Percentiles rank a stretch among this genome's conserved stretches.
phyloP scores from a whole-genome alignment of 106 monocot species.

The Apostasia shenzhenica region DNA sequence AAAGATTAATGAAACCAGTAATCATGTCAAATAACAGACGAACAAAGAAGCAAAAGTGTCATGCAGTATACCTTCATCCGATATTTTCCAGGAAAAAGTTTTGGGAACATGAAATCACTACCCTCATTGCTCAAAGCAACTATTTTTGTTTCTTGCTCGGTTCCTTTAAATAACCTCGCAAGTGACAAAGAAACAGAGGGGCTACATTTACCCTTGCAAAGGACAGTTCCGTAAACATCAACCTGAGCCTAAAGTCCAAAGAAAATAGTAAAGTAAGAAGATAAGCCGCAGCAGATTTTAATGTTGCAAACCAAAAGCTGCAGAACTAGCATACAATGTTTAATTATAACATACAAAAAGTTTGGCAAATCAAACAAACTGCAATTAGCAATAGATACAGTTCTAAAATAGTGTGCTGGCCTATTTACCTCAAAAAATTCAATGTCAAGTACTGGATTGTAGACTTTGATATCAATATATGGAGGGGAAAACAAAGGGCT shows the following conservation, averaged over 20 bases:
- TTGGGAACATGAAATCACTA: conserved; percentile 54
- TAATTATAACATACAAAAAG: neutral
- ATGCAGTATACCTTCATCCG: conserved; percentile 46
- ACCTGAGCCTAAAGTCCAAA: conserved; percentile 65
- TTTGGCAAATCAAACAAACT: neutral
- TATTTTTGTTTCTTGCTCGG: conserved; percentile 41
- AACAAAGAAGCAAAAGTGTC: neutral
- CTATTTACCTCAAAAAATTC: conserved; percentile 81
- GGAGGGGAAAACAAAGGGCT: conserved; percentile 66
- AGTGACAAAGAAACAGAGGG: conserved; percentile 49
- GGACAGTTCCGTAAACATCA: conserved; percentile 64
- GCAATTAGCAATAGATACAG: neutral
- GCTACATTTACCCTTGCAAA: conserved; percentile 74
- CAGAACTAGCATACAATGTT: no score
- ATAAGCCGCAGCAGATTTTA: neutral
- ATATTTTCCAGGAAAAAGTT: conserved; percentile 94
- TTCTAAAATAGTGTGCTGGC: neutral
- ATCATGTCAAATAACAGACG: neutral
- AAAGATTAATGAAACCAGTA: no score
- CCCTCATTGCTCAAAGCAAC: conserved; percentile 44
- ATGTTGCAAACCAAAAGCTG: neutral
- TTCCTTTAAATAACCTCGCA: conserved; percentile 25
- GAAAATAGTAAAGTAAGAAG: conserved; percentile 4
- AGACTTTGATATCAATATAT: conserved; percentile 68
- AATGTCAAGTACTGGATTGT: conserved; percentile 56